Evolutionary conservation across 805 yeast species (phyloP).

Genomic region (Spathaspora boniae): DNA sequence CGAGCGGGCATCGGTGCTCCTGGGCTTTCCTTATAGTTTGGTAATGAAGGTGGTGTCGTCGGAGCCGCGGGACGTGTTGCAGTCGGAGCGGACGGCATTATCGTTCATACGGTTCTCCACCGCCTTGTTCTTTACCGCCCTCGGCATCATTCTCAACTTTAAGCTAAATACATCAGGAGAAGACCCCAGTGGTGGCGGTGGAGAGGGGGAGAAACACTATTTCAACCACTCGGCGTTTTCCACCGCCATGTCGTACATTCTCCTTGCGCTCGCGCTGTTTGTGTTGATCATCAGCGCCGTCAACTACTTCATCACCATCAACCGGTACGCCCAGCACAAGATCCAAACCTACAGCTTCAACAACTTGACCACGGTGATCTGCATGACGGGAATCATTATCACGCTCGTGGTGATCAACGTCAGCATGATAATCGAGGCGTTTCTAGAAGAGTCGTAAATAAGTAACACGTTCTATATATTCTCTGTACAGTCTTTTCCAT

Average conservation of each 20-base stretch:
- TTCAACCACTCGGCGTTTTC: conserved; percentile 17
- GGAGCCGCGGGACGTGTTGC: conserved; percentile 54
- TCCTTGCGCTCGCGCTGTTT: conserved; percentile 36
- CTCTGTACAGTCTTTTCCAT: conserved; percentile 1
- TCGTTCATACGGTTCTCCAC: conserved; percentile 46
- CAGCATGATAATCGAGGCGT: conserved; percentile 21
- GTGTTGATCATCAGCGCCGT: conserved; percentile 36
- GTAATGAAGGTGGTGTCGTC: conserved; percentile 31
- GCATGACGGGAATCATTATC: conserved; percentile 31
- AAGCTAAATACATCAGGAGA: conserved; percentile 33
- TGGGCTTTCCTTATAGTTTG: conserved; percentile 18
- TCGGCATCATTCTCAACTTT: conserved; percentile 45
- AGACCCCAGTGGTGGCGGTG: conserved; percentile 1
- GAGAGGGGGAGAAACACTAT: conserved; percentile 3
- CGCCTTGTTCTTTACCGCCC: conserved; percentile 43
- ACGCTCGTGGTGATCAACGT: conserved; percentile 34
- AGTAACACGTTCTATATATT: not conserved
- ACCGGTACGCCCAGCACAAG: conserved; percentile 39
- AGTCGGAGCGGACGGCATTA: conserved; percentile 51
- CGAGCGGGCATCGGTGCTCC: not conserved
- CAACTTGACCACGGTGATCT: conserved; percentile 26
- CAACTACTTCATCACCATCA: conserved; percentile 43
- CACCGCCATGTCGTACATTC: conserved; percentile 29
- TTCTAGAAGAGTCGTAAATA: conserved; percentile 7
- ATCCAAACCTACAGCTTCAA: conserved; percentile 36